phyloP scores from a whole-genome alignment of 2,329 filamentous ascomycete genomes.

The Pseudovirgaria hyperparasitica region DNA sequence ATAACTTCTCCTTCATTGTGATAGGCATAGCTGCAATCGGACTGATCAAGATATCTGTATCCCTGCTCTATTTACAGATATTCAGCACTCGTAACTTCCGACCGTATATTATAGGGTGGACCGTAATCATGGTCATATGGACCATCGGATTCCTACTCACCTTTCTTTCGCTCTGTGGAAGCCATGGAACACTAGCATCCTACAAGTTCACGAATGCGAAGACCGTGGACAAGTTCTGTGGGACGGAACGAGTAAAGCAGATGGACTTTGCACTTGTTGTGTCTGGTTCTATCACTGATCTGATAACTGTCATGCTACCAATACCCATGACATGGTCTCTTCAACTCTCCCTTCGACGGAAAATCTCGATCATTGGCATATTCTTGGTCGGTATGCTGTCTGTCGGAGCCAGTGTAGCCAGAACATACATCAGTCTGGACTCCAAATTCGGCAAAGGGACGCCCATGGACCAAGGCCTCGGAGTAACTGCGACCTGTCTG shows the following conservation, averaged over 20 bases:
- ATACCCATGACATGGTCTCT: slow-evolving; percentile 2
- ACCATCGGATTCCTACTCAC: slow-evolving; percentile 3
- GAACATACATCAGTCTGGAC: slow-evolving; percentile 3
- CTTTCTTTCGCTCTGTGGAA: no score
- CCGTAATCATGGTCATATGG: slow-evolving; percentile 3
- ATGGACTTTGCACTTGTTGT: slow-evolving; percentile 3
- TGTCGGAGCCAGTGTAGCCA: slow-evolving; percentile 4
- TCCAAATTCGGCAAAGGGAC: background rate
- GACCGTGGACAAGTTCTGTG: slow-evolving; percentile 2
- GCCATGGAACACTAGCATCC: no score
- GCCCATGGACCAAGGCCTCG: slow-evolving; percentile 1
- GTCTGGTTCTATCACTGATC: slow-evolving; percentile 3
- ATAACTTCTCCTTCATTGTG: slow-evolving; percentile 4
- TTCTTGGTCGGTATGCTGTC: slow-evolving; percentile 4
- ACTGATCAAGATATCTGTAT: slow-evolving; percentile 5
- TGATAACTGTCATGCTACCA: slow-evolving; percentile 4
- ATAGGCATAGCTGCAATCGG: slow-evolving; percentile 4
- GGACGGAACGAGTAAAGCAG: slow-evolving; percentile 2
- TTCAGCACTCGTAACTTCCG: slow-evolving; percentile 4
- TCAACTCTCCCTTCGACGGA: slow-evolving; percentile 1
- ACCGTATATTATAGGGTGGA: slow-evolving; percentile 3
- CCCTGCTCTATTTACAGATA: slow-evolving; percentile 5
- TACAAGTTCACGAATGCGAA: slow-evolving; percentile 4
- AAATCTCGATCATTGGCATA: slow-evolving; percentile 1
- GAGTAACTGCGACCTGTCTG: slow-evolving; percentile 4